Base-by-base conservation (phyloP, 805 yeast genomes). In the Jamesozyma hellenica region DNA sequence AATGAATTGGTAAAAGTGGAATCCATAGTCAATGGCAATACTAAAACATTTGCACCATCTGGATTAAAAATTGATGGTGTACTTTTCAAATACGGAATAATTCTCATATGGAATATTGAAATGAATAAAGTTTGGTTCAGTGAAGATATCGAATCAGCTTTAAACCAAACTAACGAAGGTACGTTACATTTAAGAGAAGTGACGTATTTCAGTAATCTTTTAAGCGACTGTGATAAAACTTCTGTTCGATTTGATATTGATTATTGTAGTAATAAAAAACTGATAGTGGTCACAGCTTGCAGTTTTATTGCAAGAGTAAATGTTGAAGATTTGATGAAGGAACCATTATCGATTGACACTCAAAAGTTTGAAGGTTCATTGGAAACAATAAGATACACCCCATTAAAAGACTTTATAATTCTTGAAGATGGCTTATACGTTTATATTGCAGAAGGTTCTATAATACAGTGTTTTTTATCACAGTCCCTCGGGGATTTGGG, bases 51-150 rank as follows among this genome's bases (percentile, higher is more conserved):
- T 18, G 13, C 23, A 4, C 29, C 40, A 12, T 27, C 28, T 7
- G 35, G 13, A 2, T 29, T 42, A 4, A 16, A 10, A 15, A 34
- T 34, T 25, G 36, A 39, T 13, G 41, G 39, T 9, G 28, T 26
- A 4, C 2, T 14, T 9, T 36, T 25, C 7, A 5, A 19, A 18
- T 9, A 16, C 5, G 40, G 41, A 11, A 31, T 30, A 4, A 14
- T 42, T 11, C 19, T 36, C 11, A 6, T 39, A 4, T 40, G 39
- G 42, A 38, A 36, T 27, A 14, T n/a, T 14, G 26, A 28, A 4
- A 19, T 5, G 27, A 36, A 34, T 4, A n/a, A 18, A 7, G 27
- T 43, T 11, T 32, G 33, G 36, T 38, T 15, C 18, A 30, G 28
- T 31, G 29, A 34, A 15, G 38, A 40, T 33, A 15, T 43, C 4